Conservation (phyloP, 805 yeast species). For the Diddensiella transvaalensis region DNA sequence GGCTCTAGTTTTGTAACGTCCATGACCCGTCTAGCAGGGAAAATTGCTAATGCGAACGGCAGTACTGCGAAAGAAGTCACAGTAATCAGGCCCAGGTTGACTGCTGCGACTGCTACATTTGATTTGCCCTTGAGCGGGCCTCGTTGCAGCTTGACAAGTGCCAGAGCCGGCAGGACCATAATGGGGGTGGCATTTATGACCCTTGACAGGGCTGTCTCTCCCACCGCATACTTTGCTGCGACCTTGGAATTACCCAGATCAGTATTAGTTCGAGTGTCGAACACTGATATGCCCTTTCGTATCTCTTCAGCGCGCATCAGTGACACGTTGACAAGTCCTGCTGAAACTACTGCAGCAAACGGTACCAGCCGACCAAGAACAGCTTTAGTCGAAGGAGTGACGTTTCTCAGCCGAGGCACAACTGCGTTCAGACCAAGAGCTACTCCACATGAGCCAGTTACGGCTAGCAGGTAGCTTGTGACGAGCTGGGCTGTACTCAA, state of each 20-base stretch:
- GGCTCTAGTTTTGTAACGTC: conserved; percentile 59
- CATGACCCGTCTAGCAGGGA: conserved; percentile 82
- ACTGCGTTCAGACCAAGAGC: conserved; percentile 88
- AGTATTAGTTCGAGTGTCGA: conserved; percentile 35
- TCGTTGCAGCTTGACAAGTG: conserved; percentile 73
- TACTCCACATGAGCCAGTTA: conserved; percentile 90
- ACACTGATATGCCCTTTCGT: conserved; percentile 47
- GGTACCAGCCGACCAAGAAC: conserved; percentile 87
- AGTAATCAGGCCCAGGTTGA: conserved; percentile 83
- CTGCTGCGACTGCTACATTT: conserved; percentile 56
- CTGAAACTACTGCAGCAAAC: conserved; percentile 97
- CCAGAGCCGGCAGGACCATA: conserved; percentile 93
- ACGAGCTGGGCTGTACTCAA: conserved; percentile 72
- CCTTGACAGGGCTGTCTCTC: conserved; percentile 93
- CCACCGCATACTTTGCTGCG: conserved; percentile 92
- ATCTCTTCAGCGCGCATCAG: conserved; percentile 96
- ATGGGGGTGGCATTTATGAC: conserved; percentile 96
- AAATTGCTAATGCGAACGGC: conserved; percentile 93
- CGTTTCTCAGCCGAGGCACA: conserved; percentile 75
- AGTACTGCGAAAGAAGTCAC: conserved; percentile 80
- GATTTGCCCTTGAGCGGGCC: conserved; percentile 66
- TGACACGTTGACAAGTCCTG: conserved; percentile 94
- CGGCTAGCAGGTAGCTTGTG: conserved; percentile 82
- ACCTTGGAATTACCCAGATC: conserved; percentile 64
- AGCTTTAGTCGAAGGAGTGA: conserved; percentile 67